phyloP scores from a whole-genome alignment of 352 stramenopile genomes.

The Phytophthora europaea region DNA sequence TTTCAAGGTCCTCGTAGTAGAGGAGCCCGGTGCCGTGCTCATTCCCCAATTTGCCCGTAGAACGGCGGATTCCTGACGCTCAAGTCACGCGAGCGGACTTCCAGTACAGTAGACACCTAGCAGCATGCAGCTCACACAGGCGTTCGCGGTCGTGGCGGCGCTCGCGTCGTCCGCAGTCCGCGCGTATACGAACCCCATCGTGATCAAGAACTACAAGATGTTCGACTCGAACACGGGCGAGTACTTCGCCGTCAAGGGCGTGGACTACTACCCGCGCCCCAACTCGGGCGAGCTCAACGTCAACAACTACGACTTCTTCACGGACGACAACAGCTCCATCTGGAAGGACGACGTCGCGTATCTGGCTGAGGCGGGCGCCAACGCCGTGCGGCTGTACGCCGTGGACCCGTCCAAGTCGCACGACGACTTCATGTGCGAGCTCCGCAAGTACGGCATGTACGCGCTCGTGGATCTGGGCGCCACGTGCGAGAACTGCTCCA shows the following conservation, averaged over 20 bases:
- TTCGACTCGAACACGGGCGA: conserved; percentile 75
- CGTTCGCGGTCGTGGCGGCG: conserved; percentile 23
- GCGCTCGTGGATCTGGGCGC: conserved; percentile 70
- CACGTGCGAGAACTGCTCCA: conserved; percentile 69
- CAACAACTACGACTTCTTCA: conserved; percentile 90
- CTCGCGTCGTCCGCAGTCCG: conserved; percentile 18
- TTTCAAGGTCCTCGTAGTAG: conserved; percentile 4
- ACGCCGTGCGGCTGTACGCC: conserved; percentile 85
- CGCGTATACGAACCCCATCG: conserved; percentile 58
- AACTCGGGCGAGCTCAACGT: conserved; percentile 71
- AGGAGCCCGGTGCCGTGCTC: conserved; percentile 23
- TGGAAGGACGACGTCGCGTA: conserved; percentile 79
- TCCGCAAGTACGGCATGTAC: conserved; percentile 81
- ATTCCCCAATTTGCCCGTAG: conserved; percentile 42
- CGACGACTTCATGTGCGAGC: conserved; percentile 90
- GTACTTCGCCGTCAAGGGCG: conserved; percentile 70
- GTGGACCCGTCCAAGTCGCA: conserved; percentile 88
- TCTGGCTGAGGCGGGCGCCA: conserved; percentile 71
- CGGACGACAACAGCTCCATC: conserved; percentile 74
- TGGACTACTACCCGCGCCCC: conserved; percentile 87
- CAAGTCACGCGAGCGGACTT: background rate
- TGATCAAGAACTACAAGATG: conserved; percentile 71
- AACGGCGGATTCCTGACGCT: conserved; percentile 24
- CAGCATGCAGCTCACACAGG: conserved; percentile 33
- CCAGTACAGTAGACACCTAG: background rate